phyloP scores from a whole-genome alignment of 2,329 filamentous ascomycete species.

The Cladosporium sp. region DNA sequence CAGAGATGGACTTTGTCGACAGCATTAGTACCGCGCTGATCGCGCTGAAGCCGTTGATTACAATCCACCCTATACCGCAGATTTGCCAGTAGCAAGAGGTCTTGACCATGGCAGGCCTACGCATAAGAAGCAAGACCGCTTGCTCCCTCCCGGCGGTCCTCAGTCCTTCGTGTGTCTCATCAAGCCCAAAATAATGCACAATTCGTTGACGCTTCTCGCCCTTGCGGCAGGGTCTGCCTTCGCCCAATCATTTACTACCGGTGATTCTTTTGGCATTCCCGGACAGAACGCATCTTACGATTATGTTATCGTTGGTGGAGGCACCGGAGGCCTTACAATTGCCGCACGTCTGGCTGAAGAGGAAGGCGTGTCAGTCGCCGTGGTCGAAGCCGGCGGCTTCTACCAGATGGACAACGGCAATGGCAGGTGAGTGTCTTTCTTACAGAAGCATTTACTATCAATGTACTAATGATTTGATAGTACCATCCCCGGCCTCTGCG shows the following conservation, averaged over 20 bases:
- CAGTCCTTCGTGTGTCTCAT: not conserved
- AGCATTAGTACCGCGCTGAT: not conserved
- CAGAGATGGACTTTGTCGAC: not conserved
- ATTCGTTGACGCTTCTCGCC: not conserved
- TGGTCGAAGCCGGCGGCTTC: conserved; percentile 23
- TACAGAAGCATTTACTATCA: not conserved
- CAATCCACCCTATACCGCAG: not conserved
- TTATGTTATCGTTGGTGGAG: conserved; percentile 17
- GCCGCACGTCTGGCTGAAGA: conserved; percentile 19
- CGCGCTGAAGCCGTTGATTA: not conserved
- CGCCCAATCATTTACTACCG: not conserved
- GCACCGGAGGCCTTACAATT: conserved; percentile 12
- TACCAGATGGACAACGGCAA: conserved; percentile 20
- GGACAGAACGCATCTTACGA: conserved; percentile 13
- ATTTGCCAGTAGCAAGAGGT: not conserved
- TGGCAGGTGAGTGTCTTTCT: not conserved
- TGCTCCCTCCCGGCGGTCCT: not conserved
- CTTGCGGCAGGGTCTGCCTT: not conserved
- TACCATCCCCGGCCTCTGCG: conserved; percentile 17
- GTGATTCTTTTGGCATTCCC: not conserved
- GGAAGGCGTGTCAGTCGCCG: conserved; percentile 15
- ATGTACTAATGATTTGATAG: not conserved
- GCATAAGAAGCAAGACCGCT: not conserved
- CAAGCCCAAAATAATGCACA: not conserved
- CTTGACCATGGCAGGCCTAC: not conserved